Conservation (phyloP, 371 early-diverging fungal species). For the Dichotomocladium elegans region DNA sequence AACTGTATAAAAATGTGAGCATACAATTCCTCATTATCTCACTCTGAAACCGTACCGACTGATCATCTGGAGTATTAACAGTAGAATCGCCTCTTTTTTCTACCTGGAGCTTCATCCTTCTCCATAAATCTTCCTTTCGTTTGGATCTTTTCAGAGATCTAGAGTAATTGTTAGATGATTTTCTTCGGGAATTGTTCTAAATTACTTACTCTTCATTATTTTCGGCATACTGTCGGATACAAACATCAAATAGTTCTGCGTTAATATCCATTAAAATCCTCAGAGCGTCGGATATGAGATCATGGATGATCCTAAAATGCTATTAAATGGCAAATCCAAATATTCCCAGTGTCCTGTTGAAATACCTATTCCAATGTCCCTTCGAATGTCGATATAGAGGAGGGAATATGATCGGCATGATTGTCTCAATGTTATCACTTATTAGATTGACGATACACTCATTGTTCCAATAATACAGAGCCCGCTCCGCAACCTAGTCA, state of each 20-base stretch:
- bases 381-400: conserved; percentile 89
- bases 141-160: not conserved
- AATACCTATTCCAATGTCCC: conserved; percentile 92
- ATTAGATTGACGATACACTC: conserved; percentile 92
- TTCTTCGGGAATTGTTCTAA: too few relatives aligned
- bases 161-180: too few relatives aligned
- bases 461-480: conserved; percentile 96
- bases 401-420: conserved; percentile 92
- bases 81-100: conserved; percentile 3
- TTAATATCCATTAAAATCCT: conserved; percentile 90
- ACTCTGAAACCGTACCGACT: too few relatives aligned
- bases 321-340: not conserved
- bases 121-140: conserved; percentile 13
- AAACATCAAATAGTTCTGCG: conserved; percentile 88
- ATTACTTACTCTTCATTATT: conserved; percentile 11
- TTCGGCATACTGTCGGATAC: conserved; percentile 61
- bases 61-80: too few relatives aligned
- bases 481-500: conserved; percentile 77
- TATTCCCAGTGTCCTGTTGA: too few relatives aligned
- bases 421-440: conserved; percentile 80
- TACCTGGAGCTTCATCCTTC: conserved; percentile 4
- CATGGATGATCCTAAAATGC: conserved; percentile 77
- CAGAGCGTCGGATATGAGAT: conserved; percentile 89
- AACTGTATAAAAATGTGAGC: too few relatives aligned
- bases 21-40: too few relatives aligned